Conservation (phyloP, 768 basidiomycete species). For the Auriscalpium orientale region DNA sequence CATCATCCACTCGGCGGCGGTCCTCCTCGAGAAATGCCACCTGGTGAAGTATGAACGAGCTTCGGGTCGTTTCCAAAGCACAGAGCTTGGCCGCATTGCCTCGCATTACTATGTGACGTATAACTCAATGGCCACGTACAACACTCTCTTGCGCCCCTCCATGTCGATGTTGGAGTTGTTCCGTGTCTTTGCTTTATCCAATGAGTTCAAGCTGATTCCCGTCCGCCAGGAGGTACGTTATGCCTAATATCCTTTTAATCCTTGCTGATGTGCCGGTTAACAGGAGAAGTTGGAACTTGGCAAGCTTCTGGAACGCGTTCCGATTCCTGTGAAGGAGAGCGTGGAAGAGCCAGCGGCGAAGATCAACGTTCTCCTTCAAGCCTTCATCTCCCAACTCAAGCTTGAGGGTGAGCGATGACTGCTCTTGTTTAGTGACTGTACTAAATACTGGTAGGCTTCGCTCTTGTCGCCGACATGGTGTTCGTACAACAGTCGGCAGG, state of each 20-base stretch:
- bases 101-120: constrained; percentile 95
- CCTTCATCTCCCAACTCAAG: constrained; percentile 91
- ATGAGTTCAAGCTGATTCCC: constrained; percentile 91
- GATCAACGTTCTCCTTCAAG: constrained; percentile 92
- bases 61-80: constrained; percentile 83
- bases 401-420: constrained; percentile 55
- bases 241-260: neutral
- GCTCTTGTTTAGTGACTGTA: no score
- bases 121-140: constrained; percentile 93
- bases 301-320: constrained; percentile 88
- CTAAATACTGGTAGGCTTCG: constrained; percentile 47
- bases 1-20: constrained; percentile 89
- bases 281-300: constrained; percentile 83
- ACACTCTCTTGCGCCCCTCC: constrained; percentile 81
- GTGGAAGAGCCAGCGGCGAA: constrained; percentile 97
- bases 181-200: constrained; percentile 89
- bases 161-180: constrained; percentile 90
- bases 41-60: constrained; percentile 91
- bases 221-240: constrained; percentile 58
- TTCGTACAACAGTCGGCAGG: constrained; percentile 98
- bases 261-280: neutral
- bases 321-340: constrained; percentile 93
- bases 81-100: constrained; percentile 89
- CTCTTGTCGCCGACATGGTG: constrained; percentile 87
- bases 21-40: constrained; percentile 87